These are phyloP conservation scores for Coniophora puteana DNA, from an alignment of 1,284 basidiomycete genomes.

Conservation along the genomic window DNA sequence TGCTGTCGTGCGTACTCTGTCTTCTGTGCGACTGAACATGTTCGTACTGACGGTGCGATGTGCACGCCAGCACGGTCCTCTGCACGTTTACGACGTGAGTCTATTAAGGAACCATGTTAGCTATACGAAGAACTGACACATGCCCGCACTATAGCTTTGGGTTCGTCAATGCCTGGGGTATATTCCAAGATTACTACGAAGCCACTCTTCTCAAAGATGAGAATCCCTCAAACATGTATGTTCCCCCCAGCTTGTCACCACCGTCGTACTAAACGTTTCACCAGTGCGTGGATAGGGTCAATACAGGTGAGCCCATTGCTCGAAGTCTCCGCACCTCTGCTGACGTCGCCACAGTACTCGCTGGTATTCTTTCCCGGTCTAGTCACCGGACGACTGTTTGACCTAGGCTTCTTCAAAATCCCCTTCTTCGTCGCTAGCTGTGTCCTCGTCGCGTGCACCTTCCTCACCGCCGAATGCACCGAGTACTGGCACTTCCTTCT, in stretches of 20 bases:
- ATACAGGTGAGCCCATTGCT: slow-evolving; percentile 44
- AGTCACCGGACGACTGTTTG: slow-evolving; percentile 50
- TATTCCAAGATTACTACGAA: slow-evolving; percentile 44
- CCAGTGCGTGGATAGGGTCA: slow-evolving; percentile 73
- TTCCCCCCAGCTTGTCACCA: slow-evolving; percentile 2
- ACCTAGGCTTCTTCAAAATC: slow-evolving; percentile 44
- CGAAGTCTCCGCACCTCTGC: slow-evolving; percentile 4
- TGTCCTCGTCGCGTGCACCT: slow-evolving; percentile 40
- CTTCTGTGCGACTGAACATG: neutral
- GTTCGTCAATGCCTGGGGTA: slow-evolving; percentile 13
- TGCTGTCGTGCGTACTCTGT: neutral
- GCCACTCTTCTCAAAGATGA: slow-evolving; percentile 28
- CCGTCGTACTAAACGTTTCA: neutral
- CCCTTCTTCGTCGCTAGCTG: slow-evolving; percentile 34
- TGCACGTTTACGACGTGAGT: slow-evolving; percentile 1
- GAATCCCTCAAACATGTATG: slow-evolving; percentile 54
- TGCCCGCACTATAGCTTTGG: slow-evolving; percentile 10
- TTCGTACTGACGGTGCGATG: neutral
- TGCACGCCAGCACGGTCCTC: neutral
- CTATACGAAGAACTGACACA: neutral
- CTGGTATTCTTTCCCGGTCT: slow-evolving; percentile 46
- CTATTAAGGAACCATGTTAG: neutral
- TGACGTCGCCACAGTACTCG: slow-evolving; percentile 30
- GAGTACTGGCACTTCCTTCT: slow-evolving; percentile 50
- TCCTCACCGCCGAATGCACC: slow-evolving; percentile 45